These are phyloP conservation scores for Fistulinella prunicolor DNA, from an alignment of 768 basidiomycete genomes.

Conservation along the genomic window DNA sequence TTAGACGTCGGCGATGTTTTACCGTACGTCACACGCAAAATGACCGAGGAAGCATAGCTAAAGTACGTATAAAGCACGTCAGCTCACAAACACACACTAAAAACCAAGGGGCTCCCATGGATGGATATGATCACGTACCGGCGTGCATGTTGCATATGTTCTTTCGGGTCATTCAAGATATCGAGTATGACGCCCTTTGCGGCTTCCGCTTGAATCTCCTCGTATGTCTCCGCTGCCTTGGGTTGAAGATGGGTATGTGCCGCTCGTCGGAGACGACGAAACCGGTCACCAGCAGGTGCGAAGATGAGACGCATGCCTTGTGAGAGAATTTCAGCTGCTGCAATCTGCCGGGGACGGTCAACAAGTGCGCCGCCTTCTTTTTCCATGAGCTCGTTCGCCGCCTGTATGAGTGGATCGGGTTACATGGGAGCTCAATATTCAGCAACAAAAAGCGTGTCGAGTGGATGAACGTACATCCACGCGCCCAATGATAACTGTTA, in stretches of 20 bases:
- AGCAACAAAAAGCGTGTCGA: not conserved
- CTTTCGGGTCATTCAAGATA: constrained; percentile 15
- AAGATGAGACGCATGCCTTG: constrained; percentile 53
- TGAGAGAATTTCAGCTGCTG: constrained; percentile 52
- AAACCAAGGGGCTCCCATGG: not conserved
- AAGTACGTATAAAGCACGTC: not conserved
- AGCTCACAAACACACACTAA: not conserved
- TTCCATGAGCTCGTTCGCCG: constrained; percentile 59
- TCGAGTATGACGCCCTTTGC: constrained; percentile 17
- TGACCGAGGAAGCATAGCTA: constrained; percentile 23
- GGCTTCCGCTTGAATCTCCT: constrained; percentile 40
- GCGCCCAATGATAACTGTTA: constrained; percentile 16
- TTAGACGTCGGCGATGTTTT: constrained; percentile 21
- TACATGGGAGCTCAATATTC: too few species aligned
- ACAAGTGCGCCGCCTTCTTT: constrained; percentile 49
- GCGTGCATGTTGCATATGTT: constrained; percentile 9
- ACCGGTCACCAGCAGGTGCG: constrained; percentile 47
- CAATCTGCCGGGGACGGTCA: constrained; percentile 49
- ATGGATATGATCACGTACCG: constrained; percentile 7
- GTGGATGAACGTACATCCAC: constrained; percentile 10
- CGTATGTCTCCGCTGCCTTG: constrained; percentile 43
- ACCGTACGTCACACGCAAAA: constrained; percentile 26
- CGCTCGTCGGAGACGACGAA: constrained; percentile 53
- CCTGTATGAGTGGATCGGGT: constrained; percentile 47
- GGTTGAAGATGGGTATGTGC: constrained; percentile 53